Evolutionary conservation across 371 early-diverging fungal genomes (phyloP), one percentile per base, ranked within the genome.

Genomic region (Blakeslea trispora): DNA sequence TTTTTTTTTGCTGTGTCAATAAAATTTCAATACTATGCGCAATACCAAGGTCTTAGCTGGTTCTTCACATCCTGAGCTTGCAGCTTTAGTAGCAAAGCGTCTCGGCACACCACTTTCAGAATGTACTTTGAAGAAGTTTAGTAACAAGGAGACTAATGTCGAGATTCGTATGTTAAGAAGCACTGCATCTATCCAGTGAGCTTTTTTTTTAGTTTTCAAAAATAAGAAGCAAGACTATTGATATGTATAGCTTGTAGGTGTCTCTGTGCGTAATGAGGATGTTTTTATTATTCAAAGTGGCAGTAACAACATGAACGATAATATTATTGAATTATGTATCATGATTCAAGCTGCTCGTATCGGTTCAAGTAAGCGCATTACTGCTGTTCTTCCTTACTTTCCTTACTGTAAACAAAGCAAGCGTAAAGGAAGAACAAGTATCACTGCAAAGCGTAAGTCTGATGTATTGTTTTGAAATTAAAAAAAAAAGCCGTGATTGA

Each of bases 201-300:
- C 23, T 46, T 45, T 46, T 7, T 46, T 46, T 45, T 46, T 7
- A 28, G 28, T 5, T 5, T 5, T 3, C 3, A 28, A 28, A 7
- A 28, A 28, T 5, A 28, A 28, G 28, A 28, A 28, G 28, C 28
- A 28, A 28, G 28, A 3, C 28, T 28, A 28, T 28, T 28, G 28
- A 37, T 14, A 37, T 37, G 3, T 45, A 54, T 87, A 28, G 28
- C 28, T 28, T 28, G 28, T 28, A 77, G 95, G 91, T 24, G 88
- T 91, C 37, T 96, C 97, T 50, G 94, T 98, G 58, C 91, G 98
- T 57, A 85, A 94, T 47, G 86, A 94, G 68, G 96, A 97, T 79
- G 95, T 97, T n/a, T 97, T 86, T 73, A 92, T 98, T 59, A 93
- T 98, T 61, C 98, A 97, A 71, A 91, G 91, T 32, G 97, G 97